These are phyloP conservation scores for Aspergillus sp. DNA, from an alignment of 2,329 filamentous ascomycete species.

Conservation along the genomic window DNA sequence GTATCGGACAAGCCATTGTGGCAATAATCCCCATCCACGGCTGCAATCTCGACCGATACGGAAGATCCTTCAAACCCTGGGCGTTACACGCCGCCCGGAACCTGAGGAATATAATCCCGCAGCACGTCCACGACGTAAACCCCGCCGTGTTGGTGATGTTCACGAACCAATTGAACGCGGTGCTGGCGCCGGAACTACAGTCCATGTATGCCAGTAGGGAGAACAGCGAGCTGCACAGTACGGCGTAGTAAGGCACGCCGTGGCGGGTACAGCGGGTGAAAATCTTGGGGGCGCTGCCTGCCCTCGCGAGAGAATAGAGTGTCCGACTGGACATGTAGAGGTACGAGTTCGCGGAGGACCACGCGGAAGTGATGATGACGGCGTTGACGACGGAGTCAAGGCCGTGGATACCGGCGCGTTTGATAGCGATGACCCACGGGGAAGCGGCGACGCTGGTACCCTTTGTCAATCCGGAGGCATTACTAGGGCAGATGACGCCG, in stretches of 20 bases:
- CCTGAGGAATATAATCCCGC: slow-evolving; percentile 67
- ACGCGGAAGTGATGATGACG: slow-evolving; percentile 66
- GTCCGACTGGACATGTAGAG: slow-evolving; percentile 67
- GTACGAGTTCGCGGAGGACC: slow-evolving; percentile 67
- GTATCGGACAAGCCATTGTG: not conserved
- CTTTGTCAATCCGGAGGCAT: slow-evolving; percentile 58
- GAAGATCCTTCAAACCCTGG: slow-evolving; percentile 66
- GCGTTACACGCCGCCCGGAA: slow-evolving; percentile 68
- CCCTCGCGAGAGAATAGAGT: slow-evolving; percentile 66
- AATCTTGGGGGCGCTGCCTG: slow-evolving; percentile 60
- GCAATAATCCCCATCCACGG: slow-evolving; percentile 69
- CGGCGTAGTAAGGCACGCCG: slow-evolving; percentile 70
- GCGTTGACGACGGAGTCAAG: slow-evolving; percentile 72
- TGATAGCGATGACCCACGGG: slow-evolving; percentile 68
- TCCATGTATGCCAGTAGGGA: slow-evolving; percentile 70
- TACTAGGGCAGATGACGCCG: slow-evolving; percentile 68
- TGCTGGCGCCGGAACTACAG: slow-evolving; percentile 60
- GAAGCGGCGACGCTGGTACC: slow-evolving; percentile 49
- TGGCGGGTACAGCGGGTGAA: slow-evolving; percentile 52
- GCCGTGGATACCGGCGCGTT: slow-evolving; percentile 61
- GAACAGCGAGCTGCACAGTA: slow-evolving; percentile 62
- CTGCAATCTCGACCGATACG: slow-evolving; percentile 67
- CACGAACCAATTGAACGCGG: slow-evolving; percentile 54
- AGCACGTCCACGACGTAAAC: slow-evolving; percentile 46
- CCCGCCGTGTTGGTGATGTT: slow-evolving; percentile 25